A percentile compares a stretch with the other conserved stretches of the same genome.
Conservation (phyloP, 768 basidiomycete genomes). For the Lactarius hatsudake region DNA sequence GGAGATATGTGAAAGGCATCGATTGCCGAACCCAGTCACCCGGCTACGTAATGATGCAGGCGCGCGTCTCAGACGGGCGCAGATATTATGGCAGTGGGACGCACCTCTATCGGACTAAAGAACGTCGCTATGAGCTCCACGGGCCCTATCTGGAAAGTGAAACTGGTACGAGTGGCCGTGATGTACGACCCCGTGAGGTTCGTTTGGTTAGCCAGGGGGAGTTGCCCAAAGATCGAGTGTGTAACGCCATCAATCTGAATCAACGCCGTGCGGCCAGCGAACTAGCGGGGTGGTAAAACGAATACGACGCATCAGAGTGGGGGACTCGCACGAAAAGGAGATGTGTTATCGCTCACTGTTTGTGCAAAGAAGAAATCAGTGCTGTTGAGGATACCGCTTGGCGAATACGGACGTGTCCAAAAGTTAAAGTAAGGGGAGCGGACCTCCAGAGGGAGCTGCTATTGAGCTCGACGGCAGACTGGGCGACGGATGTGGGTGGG, state of each 20-base stretch:
- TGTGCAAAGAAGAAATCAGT: background rate
- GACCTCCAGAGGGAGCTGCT: constrained; percentile 14
- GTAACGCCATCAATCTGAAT: constrained; percentile 18
- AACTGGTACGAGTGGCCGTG: constrained; percentile 20
- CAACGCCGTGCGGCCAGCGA: constrained; percentile 7
- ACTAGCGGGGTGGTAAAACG: background rate
- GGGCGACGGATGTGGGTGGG: background rate
- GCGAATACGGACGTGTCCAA: background rate
- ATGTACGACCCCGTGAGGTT: background rate
- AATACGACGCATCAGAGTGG: background rate
- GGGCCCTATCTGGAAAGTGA: constrained; percentile 9
- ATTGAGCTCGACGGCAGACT: background rate
- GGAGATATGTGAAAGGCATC: constrained; percentile 36
- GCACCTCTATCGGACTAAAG: constrained; percentile 24
- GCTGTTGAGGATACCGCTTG: background rate
- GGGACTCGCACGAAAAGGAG: background rate
- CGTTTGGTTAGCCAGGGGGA: background rate
- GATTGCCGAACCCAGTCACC: constrained; percentile 30
- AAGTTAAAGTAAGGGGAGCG: constrained; percentile 24
- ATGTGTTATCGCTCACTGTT: background rate
- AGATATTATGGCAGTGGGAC: background rate
- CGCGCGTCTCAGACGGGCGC: background rate
- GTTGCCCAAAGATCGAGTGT: constrained; percentile 5
- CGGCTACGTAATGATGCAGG: constrained; percentile 6
- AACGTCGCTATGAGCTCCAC: constrained; percentile 13